Conservation (phyloP, 202 grass and related monocot genomes). For the Cymbopogon flexuosus region DNA sequence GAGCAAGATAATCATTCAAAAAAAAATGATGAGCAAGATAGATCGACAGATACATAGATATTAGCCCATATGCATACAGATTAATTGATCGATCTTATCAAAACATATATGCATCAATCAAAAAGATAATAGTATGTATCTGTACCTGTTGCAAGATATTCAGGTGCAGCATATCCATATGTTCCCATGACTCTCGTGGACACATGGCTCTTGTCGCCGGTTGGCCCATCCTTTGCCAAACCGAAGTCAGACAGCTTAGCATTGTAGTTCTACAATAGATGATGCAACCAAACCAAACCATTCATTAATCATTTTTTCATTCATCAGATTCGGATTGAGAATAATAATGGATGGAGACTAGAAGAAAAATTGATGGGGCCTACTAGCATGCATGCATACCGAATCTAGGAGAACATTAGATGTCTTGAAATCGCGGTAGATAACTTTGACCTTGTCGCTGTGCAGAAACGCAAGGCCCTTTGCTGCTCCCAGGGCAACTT, state of each 20-base stretch:
- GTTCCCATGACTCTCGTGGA: background rate
- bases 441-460: slow-evolving; percentile 49
- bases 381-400: background rate
- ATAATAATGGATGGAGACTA: no score
- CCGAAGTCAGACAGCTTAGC: slow-evolving; percentile 90
- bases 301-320: no score
- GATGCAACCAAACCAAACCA: background rate
- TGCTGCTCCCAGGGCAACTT: slow-evolving; percentile 47
- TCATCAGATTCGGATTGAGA: no score
- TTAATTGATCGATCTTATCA: no score
- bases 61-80: no score
- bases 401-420: slow-evolving; percentile 72
- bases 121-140: no score
- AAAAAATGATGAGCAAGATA: no score
- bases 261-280: slow-evolving; percentile 46
- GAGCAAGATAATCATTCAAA: no score
- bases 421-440: slow-evolving; percentile 66
- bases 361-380: no score
- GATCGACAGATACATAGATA: no score
- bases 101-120: no score
- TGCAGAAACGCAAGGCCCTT: slow-evolving; percentile 70
- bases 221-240: slow-evolving; percentile 69
- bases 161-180: slow-evolving; percentile 76
- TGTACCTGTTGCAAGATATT: slow-evolving; percentile 64
- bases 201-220: slow-evolving; percentile 39